Evolutionary conservation across 192 early-diverging fungal species (phyloP), one percentile per base, ranked within the genome.

Genomic region (Mortierella alpina): DNA sequence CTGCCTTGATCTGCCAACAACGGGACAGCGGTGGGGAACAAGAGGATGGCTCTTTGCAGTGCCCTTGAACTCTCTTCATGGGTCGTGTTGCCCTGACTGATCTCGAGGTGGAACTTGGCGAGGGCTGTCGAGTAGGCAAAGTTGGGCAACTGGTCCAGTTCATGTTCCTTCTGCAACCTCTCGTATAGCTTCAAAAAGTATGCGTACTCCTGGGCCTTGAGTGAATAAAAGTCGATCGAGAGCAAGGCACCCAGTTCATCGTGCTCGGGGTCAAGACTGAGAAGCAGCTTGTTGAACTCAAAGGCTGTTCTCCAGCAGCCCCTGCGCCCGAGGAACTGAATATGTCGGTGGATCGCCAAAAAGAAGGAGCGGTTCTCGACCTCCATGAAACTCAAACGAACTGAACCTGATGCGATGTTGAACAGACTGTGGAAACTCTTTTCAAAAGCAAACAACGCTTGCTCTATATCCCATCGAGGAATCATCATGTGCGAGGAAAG

Each of bases 221-320:
- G 68, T 1, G 96, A 95, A 82, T 93, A 91, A 81, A 92, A 95
- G 68, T 98, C 97, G 71, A 97, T 90, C 41, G 91, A 90, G 68
- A 93, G 75, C 45, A 95, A 69, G 4, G 90, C 87, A 8, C 94
- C 89, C 6, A 95, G 84, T 11, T 95, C 94, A 66, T 98, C 97
- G 12, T 84, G 82, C 41, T 79, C 82, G 5, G 94, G 93, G 72
- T 96, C 95, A 63, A 97, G 83, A 61, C 90, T 91, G 44, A 83
- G 53, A 14, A 66, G 50, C 2, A 83, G 83, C 84, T 95, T 98
- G 59, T 93, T 90, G 59, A 96, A 92, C 83, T 97, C 97, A 70
- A 96, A 92, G 20, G 93, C 91, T 22, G 97, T 98, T 48, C 95
- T 82, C 97, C 97, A 98, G 82, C 96, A 97, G 14, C 97, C 96